Evolutionary conservation across 768 basidiomycete species (phyloP), one percentile per base, ranked within the genome.

Genomic region (Lactarius vividus): DNA sequence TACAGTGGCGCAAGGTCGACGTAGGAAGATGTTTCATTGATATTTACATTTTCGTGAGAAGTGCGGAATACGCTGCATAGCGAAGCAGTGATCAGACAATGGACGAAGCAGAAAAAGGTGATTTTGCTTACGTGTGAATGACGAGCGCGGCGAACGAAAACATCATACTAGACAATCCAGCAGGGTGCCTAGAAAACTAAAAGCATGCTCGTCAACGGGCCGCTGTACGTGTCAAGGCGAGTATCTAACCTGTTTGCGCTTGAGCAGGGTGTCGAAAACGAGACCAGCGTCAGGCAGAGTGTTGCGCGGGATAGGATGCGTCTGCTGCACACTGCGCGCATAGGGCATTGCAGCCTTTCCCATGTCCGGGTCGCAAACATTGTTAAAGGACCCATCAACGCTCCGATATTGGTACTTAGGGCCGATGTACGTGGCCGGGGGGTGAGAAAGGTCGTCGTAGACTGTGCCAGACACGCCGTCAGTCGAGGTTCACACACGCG

Each of bases 21-120:
- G 71, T 96, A 96, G 15, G 90, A 88, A 0, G 90, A 91, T 2
- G 94, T 94, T 73, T 92, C 84, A 75, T 96, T 96, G 70, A 91
- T 86, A 71, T 81, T 82, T 18, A 81, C 79, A 57, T 89, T 79
- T 11, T 72, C 75, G 74, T 90, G 89, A 13, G 85, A 85, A 0
- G 93, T 94, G 52, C 91, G 90, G 84, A 96, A 96, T 61, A 92
- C 86, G 55, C 89, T 92, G 6, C 7, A 6, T 71, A 58, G 68
- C 31, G 67, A 70, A 33, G 9, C 15, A 2, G 26, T 52, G 46
- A 15, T 52, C 49, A 26, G 23, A 9, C 23, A 23, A 26, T 1
- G 46, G 4, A 23, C 10, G 23, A 49, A 13, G 4, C 23, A 15
- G 23, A 15, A 5, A 35, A 26, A 29, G 10, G 49, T 59, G 46